Conservation (phyloP, 108 stramenopile species). For the Cyclotella baltica region DNA sequence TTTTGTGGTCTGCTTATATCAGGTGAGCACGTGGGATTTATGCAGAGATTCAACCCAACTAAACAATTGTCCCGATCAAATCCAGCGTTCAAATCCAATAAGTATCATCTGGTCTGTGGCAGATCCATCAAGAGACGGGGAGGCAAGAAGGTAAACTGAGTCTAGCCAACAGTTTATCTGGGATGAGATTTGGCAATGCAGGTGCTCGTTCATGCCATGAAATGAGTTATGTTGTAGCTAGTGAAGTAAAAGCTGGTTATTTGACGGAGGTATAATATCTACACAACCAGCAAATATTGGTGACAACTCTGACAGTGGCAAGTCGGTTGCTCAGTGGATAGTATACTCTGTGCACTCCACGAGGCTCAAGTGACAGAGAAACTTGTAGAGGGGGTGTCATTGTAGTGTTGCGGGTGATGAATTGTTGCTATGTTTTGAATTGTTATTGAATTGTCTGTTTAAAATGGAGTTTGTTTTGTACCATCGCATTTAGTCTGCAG, state of each 20-base stretch:
- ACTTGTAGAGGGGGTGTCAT: no score
- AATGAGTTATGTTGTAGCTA: conserved; percentile 63
- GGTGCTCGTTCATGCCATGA: conserved; percentile 67
- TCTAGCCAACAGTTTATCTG: conserved; percentile 61
- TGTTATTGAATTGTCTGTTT: no score
- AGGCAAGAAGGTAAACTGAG: conserved; percentile 64
- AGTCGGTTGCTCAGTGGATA: conserved; percentile 54
- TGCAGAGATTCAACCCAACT: no score
- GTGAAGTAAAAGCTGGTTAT: conserved; percentile 40
- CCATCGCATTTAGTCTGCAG: no score
- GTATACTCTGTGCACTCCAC: no score
- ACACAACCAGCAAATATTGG: not conserved
- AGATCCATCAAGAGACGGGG: conserved; percentile 45
- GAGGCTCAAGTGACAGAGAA: no score
- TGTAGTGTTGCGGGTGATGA: no score
- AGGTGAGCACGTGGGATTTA: no score
- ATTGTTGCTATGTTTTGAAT: no score
- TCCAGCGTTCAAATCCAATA: no score
- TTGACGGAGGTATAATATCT: conserved; percentile 47
- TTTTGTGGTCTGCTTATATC: conserved; percentile 62
- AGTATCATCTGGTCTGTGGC: conserved; percentile 50
- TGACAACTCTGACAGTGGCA: conserved; percentile 6
- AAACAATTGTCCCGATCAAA: no score
- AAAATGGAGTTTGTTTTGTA: no score
- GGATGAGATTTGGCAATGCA: conserved; percentile 71